phyloP scores from a whole-genome alignment of 805 yeast genomes.

The Starmerella asiatica region DNA sequence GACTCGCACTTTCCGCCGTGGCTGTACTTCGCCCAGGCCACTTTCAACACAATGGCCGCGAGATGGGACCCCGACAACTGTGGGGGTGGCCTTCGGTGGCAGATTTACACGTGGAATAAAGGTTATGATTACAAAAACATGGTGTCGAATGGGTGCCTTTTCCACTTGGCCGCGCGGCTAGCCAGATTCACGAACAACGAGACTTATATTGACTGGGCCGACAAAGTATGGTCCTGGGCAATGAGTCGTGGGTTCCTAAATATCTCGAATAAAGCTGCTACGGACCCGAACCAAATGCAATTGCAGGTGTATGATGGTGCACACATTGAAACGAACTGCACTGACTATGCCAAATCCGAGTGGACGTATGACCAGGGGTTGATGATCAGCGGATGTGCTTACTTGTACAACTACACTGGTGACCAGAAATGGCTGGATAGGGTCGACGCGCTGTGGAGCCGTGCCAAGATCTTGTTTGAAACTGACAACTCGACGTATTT shows the following conservation, averaged over 20 bases:
- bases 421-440: conserved; percentile 55
- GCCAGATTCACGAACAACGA: conserved; percentile 70
- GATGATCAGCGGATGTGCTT: conserved; percentile 67
- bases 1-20: conserved; percentile 35
- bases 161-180: conserved; percentile 75
- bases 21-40: conserved; percentile 76
- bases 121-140: conserved; percentile 91
- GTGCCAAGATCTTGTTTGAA: conserved; percentile 36
- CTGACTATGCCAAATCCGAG: conserved; percentile 42
- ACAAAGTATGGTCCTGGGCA: conserved; percentile 72
- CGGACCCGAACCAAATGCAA: conserved; percentile 26
- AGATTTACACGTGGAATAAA: conserved; percentile 83
- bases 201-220: conserved; percentile 63
- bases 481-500: conserved; percentile 18
- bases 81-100: conserved; percentile 92
- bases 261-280: conserved; percentile 22
- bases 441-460: conserved; percentile 42
- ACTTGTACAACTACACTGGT: conserved; percentile 57
- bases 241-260: conserved; percentile 38
- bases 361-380: conserved; percentile 87
- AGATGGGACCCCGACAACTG: conserved; percentile 74
- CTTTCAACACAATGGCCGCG: conserved; percentile 75
- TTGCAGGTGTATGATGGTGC: conserved; percentile 28
- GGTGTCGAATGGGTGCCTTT: conserved; percentile 79
- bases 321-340: conserved; percentile 41